phyloP scores from a whole-genome alignment of 1,139 yeast species.

The Hansenula anomala region DNA sequence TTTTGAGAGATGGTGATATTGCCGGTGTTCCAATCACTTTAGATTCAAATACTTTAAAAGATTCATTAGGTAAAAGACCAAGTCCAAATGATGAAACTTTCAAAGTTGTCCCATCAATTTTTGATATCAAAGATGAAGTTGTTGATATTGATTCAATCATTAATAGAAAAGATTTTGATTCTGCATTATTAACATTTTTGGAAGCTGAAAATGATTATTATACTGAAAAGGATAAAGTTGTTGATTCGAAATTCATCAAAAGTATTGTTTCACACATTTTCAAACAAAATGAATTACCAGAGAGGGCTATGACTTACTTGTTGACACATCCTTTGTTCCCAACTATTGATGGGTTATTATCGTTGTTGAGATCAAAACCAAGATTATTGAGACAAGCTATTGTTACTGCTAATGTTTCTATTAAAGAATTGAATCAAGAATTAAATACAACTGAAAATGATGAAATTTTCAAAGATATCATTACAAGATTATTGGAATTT shows the following conservation, averaged over 20 bases:
- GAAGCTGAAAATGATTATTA: slow-evolving; percentile 40
- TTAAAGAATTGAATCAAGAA: slow-evolving; percentile 58
- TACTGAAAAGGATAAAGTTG: slow-evolving; percentile 61
- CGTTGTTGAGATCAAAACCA: slow-evolving; percentile 45
- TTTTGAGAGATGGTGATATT: slow-evolving; percentile 17
- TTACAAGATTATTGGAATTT: slow-evolving; percentile 53
- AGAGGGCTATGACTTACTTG: slow-evolving; percentile 61
- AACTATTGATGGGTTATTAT: slow-evolving; percentile 48
- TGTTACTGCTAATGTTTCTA: slow-evolving; percentile 64
- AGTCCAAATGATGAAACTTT: slow-evolving; percentile 11
- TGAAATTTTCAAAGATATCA: slow-evolving; percentile 64
- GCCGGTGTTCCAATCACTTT: slow-evolving; percentile 45
- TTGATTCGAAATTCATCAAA: slow-evolving; percentile 56
- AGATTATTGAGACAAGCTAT: slow-evolving; percentile 76
- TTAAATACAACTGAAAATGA: slow-evolving; percentile 49
- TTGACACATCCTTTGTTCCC: slow-evolving; percentile 89
- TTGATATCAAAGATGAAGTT: slow-evolving; percentile 16
- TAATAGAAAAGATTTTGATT: slow-evolving; percentile 21
- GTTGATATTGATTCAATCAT: slow-evolving; percentile 25
- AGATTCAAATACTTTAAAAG: slow-evolving; percentile 68
- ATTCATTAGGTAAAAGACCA: slow-evolving; percentile 62
- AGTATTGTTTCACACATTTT: slow-evolving; percentile 44
- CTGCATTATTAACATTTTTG: slow-evolving; percentile 25
- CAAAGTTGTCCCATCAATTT: slow-evolving; percentile 18
- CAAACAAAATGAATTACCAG: slow-evolving; percentile 21